These are phyloP conservation scores for Taphrina deformans DNA, from an alignment of 1,139 yeast species.

Conservation along the genomic window DNA sequence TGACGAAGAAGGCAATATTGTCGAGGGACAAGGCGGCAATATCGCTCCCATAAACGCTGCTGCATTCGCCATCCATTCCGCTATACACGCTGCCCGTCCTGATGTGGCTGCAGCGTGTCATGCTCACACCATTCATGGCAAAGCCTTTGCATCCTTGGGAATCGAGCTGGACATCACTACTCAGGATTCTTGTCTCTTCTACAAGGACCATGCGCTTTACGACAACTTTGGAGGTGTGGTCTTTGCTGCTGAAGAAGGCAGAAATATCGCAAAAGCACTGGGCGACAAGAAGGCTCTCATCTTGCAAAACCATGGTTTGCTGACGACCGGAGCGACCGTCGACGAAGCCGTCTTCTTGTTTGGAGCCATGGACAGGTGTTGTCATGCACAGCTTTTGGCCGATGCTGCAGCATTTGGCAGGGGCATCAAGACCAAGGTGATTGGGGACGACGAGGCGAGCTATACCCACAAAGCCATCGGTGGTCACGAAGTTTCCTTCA, in stretches of 20 bases:
- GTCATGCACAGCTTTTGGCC: constrained; percentile 69
- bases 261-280: constrained; percentile 62
- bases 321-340: constrained; percentile 74
- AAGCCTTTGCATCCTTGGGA: constrained; percentile 73
- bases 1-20: constrained; percentile 61
- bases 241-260: constrained; percentile 69
- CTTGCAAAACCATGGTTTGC: constrained; percentile 73
- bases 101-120: constrained; percentile 82
- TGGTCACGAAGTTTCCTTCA: constrained; percentile 67
- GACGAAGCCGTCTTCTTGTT: constrained; percentile 81
- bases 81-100: constrained; percentile 72
- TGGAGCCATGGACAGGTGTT: constrained; percentile 65
- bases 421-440: constrained; percentile 46
- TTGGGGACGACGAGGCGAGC: constrained; percentile 68
- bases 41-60: constrained; percentile 71
- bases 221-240: constrained; percentile 78
- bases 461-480: constrained; percentile 63
- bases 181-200: constrained; percentile 72
- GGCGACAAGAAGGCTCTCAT: constrained; percentile 63
- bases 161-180: constrained; percentile 72
- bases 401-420: constrained; percentile 53
- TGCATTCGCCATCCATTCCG: constrained; percentile 78
- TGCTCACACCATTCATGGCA: constrained; percentile 72
- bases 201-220: constrained; percentile 66
- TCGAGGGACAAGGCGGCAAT: constrained; percentile 52